Percentiles rank a stretch among this genome's conserved stretches.
These are phyloP conservation scores for Colletotrichum eremochloae DNA, from an alignment of 2,329 filamentous ascomycete species.

Conservation along the genomic window DNA sequence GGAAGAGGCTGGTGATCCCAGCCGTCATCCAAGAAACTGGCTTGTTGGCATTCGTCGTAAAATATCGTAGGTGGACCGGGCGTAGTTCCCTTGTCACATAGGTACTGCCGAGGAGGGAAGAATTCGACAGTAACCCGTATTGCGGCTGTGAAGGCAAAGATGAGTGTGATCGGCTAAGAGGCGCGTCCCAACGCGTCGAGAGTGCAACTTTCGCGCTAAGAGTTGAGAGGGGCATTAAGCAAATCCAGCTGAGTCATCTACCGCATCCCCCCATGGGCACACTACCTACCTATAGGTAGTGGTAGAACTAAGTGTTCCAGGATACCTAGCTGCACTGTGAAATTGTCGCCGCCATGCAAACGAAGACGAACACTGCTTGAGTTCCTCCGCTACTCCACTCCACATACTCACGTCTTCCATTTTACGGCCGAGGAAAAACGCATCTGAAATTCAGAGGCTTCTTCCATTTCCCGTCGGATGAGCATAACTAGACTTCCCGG, in stretches of 20 bases:
- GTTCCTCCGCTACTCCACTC: background rate
- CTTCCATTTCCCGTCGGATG: background rate
- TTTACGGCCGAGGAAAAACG: background rate
- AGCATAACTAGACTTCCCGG: background rate
- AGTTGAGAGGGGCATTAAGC: conserved; percentile 9
- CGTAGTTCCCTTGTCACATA: conserved; percentile 20
- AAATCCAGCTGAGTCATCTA: conserved; percentile 21
- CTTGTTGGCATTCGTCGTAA: conserved; percentile 20
- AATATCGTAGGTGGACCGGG: conserved; percentile 4
- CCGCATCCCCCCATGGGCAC: background rate
- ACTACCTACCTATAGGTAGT: too few species aligned
- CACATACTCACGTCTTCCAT: background rate
- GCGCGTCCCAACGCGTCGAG: conserved; percentile 28
- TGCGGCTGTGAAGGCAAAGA: background rate
- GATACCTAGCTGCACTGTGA: background rate
- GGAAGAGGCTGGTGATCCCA: conserved; percentile 49
- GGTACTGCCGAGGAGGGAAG: conserved; percentile 3
- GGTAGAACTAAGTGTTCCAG: background rate
- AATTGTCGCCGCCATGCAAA: background rate
- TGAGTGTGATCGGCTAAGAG: conserved; percentile 3
- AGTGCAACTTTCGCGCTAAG: conserved; percentile 21
- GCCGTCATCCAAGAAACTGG: conserved; percentile 53
- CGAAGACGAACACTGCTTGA: background rate
- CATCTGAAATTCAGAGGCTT: background rate
- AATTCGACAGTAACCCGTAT: conserved; percentile 11